Percentiles rank a stretch among this genome's conserved stretches.
These are phyloP conservation scores for Penicillium arizonense DNA, from an alignment of 495 filamentous ascomycete genomes.

Conservation along the genomic window DNA sequence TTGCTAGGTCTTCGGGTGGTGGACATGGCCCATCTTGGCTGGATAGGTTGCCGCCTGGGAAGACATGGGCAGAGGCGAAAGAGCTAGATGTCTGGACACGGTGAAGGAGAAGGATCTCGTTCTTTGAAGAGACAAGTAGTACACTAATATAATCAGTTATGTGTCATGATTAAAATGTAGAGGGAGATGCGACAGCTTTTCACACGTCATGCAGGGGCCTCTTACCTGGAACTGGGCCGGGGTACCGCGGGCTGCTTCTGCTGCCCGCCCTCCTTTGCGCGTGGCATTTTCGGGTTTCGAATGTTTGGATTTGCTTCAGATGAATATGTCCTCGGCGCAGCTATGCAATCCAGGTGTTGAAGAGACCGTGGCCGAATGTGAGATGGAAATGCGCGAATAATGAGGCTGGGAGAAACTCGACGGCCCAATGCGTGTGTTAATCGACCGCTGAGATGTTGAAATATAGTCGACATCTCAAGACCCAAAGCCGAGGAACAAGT, in stretches of 20 bases:
- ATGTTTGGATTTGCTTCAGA: slow-evolving; percentile 1
- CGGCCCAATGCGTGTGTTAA: slow-evolving; percentile 3
- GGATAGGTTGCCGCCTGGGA: slow-evolving; percentile 88
- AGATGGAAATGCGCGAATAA: background rate
- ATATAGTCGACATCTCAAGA: slow-evolving; percentile 15
- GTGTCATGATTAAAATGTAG: background rate
- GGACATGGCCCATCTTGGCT: slow-evolving; percentile 62
- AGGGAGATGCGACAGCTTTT: no score
- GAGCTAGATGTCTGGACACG: slow-evolving; percentile 77
- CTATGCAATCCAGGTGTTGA: background rate
- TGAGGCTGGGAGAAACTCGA: background rate
- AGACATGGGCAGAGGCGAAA: slow-evolving; percentile 92
- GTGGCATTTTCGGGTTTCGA: slow-evolving; percentile 18
- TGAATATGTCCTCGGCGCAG: slow-evolving; percentile 8
- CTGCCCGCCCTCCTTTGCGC: slow-evolving; percentile 10
- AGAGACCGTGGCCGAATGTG: background rate
- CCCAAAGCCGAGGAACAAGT: background rate
- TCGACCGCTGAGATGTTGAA: slow-evolving; percentile 1
- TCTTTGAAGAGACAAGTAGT: slow-evolving; percentile 78
- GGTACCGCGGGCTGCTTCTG: slow-evolving; percentile 29
- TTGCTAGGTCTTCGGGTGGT: slow-evolving; percentile 32
- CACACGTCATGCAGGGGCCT: background rate
- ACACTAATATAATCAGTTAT: slow-evolving; percentile 53
- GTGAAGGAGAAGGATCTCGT: slow-evolving; percentile 85
- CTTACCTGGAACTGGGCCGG: slow-evolving; percentile 36